Evolutionary conservation across 306 rosid species (phyloP), one percentile per base, ranked within the genome.

Genomic region (Inga oerstediana): DNA sequence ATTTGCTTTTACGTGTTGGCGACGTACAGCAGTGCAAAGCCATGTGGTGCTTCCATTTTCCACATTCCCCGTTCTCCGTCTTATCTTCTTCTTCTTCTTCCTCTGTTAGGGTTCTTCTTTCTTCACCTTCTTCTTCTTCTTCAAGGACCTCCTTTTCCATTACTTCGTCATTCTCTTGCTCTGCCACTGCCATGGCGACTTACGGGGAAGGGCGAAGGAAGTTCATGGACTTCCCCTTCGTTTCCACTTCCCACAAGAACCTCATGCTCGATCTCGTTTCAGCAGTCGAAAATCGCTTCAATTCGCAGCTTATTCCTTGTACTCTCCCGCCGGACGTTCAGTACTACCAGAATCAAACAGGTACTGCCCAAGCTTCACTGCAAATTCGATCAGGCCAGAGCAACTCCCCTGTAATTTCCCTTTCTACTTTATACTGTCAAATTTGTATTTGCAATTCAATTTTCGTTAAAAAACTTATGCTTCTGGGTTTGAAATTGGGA

Each of bases 291-390:
- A 75, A 82, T 32, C 91, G 95, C 22, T 84, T 95, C 8, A 71
- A 78, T 12, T 86, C 93, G 17, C 91, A 87, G 68, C 97, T 93
- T 88, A 89, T 93, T 79, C 98, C 95, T 54, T 95, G 89, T 43
- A 68, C 89, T 1, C 91, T 95, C 22, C 95, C 98, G 14, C 74
- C 79, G 9, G 92, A 95, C 82, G 93, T 91, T 34, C 91, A 87
- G 74, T 82, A 75, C 76, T 92, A 73, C 59, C 91, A 87, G 22
- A 95, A 49, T 76, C 83, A 83, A 11, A 80, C 0, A 41, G 90
- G 82, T 20, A 65, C 88, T 30, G 82, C 93, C 46, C 85, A 88
- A 72, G 93, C 90, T 35, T 83, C 93, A 0, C 91, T 93, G n/a
- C 94, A 92, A 68, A 83, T 89, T 67, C 82, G 91, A 86, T 68